Evolutionary conservation across 2,329 filamentous ascomycete genomes (phyloP), one percentile per base, ranked within the genome.

Genomic region (Aureobasidium pullulans): DNA sequence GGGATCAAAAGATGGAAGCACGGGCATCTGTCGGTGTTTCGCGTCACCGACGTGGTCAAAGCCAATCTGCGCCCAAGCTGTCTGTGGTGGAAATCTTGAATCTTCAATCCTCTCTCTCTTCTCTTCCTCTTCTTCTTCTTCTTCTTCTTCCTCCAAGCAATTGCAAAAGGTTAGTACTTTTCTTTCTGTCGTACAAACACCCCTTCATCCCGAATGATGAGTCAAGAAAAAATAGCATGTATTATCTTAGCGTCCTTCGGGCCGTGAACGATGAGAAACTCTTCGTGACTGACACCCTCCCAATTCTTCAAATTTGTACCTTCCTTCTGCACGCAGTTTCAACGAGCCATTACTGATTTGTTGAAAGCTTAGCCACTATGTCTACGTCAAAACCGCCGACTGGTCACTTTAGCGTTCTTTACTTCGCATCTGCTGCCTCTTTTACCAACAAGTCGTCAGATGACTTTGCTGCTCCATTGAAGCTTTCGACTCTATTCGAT

Each of bases 341-440:
- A 9, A 43, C 23, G 39, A 32, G 8, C 16, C 50, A 43, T n/a
- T 46, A 13, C 52, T 56, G 31, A 56, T 31, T 36, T 56, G 15
- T 6, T 29, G 28, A 36, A 23, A 54, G 39, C 11, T 23, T 43
- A 46, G 52, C 1, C 6, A 56, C 11, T 11, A 77, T 77, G 75
- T 67, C 71, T 34, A 61, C 69, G 43, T 54, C 78, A 0, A 81
- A 79, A 62, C 72, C 81, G 10, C 82, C 84, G 1, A 64, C 75
- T 44, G 85, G 81, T n/a, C 81, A 89, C 64, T 95, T 94, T 76
- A 88, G 81, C 60, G 76, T 95, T 47, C 82, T 94, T 59, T 95
- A 93, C 75, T 95, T 95, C 74, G 90, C 89, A 60, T 82, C 84
- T 62, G 88, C 89, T 13, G 81, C 82, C 60, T 86, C 86, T 34